Conservation (phyloP, 768 basidiomycete genomes). For the Pisolithus tinctorius region DNA sequence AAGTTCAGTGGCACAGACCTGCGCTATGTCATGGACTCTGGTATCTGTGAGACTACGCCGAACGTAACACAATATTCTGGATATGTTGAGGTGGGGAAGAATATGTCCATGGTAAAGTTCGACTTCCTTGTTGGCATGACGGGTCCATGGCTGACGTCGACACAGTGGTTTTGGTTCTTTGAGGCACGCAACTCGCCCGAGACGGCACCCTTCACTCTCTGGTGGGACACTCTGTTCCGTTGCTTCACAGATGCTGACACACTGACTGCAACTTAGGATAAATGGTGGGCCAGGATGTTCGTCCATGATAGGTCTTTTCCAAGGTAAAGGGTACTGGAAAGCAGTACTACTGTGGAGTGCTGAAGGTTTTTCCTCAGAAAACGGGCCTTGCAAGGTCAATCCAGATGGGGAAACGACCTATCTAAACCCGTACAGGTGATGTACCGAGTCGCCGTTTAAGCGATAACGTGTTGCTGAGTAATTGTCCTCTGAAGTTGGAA, state of each 20-base stretch:
- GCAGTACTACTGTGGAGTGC: not conserved
- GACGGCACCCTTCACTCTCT: slow-evolving; percentile 60
- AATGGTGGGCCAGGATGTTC: slow-evolving; percentile 63
- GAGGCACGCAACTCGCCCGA: slow-evolving; percentile 54
- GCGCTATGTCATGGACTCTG: slow-evolving; percentile 51
- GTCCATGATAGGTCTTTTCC: slow-evolving; percentile 60
- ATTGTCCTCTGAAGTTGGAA: slow-evolving; percentile 46
- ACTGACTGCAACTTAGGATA: slow-evolving; percentile 28
- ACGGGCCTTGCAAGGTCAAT: slow-evolving; percentile 59
- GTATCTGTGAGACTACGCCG: slow-evolving; percentile 60
- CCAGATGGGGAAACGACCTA: slow-evolving; percentile 44
- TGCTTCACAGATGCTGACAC: not conserved
- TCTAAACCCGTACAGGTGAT: slow-evolving; percentile 55
- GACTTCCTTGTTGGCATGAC: not conserved
- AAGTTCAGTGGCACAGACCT: slow-evolving; percentile 23
- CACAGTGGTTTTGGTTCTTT: slow-evolving; percentile 72
- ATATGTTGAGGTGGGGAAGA: slow-evolving; percentile 49
- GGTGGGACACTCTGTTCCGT: slow-evolving; percentile 29
- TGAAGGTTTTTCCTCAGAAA: slow-evolving; percentile 31
- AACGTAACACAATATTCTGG: slow-evolving; percentile 55
- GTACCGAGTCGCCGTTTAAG: not conserved
- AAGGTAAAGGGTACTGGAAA: slow-evolving; percentile 30
- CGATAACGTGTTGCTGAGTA: not conserved
- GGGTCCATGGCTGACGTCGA: not conserved
- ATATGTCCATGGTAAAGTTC: slow-evolving; percentile 48